Percentiles rank a stretch among this genome's conserved stretches.
Conservation (phyloP, 768 basidiomycete genomes). For the Suillus weaverae region DNA sequence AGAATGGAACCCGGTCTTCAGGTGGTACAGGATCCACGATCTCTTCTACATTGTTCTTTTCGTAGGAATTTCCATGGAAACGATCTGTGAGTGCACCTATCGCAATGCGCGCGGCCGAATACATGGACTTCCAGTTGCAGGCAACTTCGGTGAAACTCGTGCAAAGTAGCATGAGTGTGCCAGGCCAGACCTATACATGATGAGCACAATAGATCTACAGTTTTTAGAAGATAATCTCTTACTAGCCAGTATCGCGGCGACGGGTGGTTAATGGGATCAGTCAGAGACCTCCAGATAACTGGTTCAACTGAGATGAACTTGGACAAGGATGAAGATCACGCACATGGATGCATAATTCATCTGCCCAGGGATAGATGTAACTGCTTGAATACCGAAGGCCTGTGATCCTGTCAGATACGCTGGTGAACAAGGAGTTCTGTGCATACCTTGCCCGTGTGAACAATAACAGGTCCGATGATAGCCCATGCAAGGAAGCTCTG, state of each 20-base stretch:
- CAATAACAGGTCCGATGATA: conserved; percentile 55
- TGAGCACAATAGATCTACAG: neutral
- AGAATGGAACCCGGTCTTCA: conserved; percentile 54
- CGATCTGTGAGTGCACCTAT: conserved; percentile 7
- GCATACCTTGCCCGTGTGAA: conserved; percentile 43
- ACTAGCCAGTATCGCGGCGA: conserved; percentile 61
- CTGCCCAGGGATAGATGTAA: conserved; percentile 16
- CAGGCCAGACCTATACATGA: conserved; percentile 24
- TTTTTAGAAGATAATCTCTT: neutral
- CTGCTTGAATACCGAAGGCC: conserved; percentile 20
- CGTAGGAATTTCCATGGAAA: conserved; percentile 5
- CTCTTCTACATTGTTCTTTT: conserved; percentile 29
- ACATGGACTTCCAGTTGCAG: conserved; percentile 26
- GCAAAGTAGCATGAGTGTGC: conserved; percentile 52
- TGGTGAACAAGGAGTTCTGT: neutral
- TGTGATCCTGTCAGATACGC: conserved; percentile 5
- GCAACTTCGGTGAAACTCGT: conserved; percentile 35
- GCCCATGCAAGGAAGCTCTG: conserved; percentile 62
- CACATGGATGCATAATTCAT: conserved; percentile 27
- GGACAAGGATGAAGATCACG: neutral
- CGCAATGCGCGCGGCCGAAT: conserved; percentile 7
- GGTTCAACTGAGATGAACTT: neutral
- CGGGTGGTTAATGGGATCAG: conserved; percentile 42
- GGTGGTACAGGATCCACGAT: conserved; percentile 54
- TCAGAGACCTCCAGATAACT: conserved; percentile 36